phyloP scores from a whole-genome alignment of 495 filamentous ascomycete species.

The Daldinia vernicosa region DNA sequence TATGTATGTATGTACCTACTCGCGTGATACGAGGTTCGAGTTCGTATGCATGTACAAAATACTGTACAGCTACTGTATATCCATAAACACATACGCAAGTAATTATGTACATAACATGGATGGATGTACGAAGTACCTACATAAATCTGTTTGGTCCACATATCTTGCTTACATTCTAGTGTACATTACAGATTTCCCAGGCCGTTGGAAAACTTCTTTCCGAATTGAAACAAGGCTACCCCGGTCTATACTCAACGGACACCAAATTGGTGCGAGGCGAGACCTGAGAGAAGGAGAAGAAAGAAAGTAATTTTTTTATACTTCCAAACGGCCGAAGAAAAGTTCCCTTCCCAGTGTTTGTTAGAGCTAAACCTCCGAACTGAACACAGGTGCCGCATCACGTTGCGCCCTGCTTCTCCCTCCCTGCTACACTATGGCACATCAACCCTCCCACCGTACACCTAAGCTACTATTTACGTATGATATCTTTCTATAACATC shows the following conservation, averaged over 20 bases:
- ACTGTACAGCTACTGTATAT: neutral
- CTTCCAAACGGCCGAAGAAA: neutral
- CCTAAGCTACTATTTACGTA: too few species aligned
- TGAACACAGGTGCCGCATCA: conserved; percentile 2
- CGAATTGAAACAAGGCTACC: conserved; percentile 34
- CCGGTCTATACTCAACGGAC: conserved; percentile 16
- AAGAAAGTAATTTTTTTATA: neutral
- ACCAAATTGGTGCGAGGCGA: conserved; percentile 6
- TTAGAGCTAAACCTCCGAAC: conserved; percentile 16
- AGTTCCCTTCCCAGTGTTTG: neutral
- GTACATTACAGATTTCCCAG: conserved; percentile 29
- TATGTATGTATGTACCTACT: too few species aligned
- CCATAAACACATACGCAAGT: conserved; percentile 13
- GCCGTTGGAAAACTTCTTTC: conserved; percentile 41
- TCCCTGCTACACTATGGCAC: too few species aligned
- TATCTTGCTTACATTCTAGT: conserved; percentile 32
- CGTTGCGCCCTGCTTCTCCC: conserved; percentile 5
- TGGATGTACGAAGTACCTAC: neutral
- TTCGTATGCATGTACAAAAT: conserved; percentile 2
- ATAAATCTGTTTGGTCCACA: conserved; percentile 18
- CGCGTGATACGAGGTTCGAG: conserved; percentile 41
- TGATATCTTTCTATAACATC: too few species aligned
- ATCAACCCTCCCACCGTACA: too few species aligned
- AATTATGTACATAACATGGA: conserved; percentile 7
- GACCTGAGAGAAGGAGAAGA: neutral